Base-by-base conservation (phyloP, 805 yeast genomes). In the Ogataea populi-albae region DNA sequence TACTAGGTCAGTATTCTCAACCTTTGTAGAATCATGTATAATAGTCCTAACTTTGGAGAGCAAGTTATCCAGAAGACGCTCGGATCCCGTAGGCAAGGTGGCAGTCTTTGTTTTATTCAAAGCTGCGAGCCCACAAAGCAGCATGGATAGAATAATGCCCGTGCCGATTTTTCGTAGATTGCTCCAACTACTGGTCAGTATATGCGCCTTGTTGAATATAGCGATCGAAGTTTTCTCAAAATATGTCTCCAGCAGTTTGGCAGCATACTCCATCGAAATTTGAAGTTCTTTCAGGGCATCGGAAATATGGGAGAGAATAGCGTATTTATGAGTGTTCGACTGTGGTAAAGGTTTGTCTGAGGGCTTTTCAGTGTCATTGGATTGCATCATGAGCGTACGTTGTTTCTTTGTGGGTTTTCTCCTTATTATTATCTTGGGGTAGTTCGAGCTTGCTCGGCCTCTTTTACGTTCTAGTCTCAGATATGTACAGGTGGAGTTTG, bases 361-460 rank as follows among this genome's bases (percentile, higher is more conserved):
- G n/a, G n/a, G n/a, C n/a, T n/a, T n/a, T n/a, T n/a, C n/a, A n/a
- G 23, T 11, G 23, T 22, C 11, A 9, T 22, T 22, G 23, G 23
- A 22, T n/a, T n/a, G n/a, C n/a, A n/a, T 9, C 23, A 22, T 11
- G 11, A 27, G 21, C 12, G n/a, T 15, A 9, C 12, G 9, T 19
- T 42, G 47, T 14, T 34, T 39, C 27, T 52, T 52, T 3, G 54
- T 44, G 8, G 52, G 50, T 35, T 51, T 53, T 29, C 58, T 36
- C 23, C 58, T 35, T 5, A 46, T 43, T 20, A 54, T 52, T 9
- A 40, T 46, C 39, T 63, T 62, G n/a, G 70, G 70, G 34, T 66
- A 65, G 33, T 62, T 64, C 1, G 59, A 62, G 35, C 65, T 58
- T 1, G 75, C 75, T 38, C 75, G 55, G 6, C 77, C 77, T 34